Evolutionary conservation across 2,329 filamentous ascomycete genomes (phyloP).

Genomic region (Fusarium penzigii): DNA sequence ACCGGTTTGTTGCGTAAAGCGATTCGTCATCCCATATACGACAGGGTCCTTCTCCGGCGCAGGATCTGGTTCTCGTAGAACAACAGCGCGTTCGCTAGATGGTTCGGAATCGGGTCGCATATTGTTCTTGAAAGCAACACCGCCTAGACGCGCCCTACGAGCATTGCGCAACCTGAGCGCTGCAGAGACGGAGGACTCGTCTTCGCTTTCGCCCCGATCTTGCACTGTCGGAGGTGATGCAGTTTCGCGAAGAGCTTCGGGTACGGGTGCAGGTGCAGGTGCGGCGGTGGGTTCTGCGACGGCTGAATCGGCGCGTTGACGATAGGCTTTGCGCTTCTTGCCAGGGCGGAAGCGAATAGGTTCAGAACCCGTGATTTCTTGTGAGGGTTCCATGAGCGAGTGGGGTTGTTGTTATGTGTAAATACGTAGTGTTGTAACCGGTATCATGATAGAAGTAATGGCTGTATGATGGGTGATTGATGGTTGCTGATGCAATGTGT

Average conservation of each 20-base stretch:
- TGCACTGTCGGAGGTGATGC: slow-evolving; percentile 7
- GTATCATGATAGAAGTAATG: neutral
- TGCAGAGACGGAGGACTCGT: slow-evolving; percentile 45
- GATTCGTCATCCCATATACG: slow-evolving; percentile 37
- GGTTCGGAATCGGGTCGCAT: slow-evolving; percentile 19
- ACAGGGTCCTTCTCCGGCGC: slow-evolving; percentile 12
- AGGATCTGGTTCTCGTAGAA: slow-evolving; percentile 36
- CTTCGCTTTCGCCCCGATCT: slow-evolving; percentile 20
- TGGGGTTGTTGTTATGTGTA: neutral
- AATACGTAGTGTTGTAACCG: neutral
- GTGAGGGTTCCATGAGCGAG: slow-evolving; percentile 17
- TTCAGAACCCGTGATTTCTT: slow-evolving; percentile 12
- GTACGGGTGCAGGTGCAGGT: slow-evolving; percentile 6
- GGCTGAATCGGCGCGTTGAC: slow-evolving; percentile 45
- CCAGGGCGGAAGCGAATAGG: slow-evolving; percentile 54
- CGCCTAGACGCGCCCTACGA: slow-evolving; percentile 50
- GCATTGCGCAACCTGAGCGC: slow-evolving; percentile 55
- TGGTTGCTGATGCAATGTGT: slow-evolving; percentile 8
- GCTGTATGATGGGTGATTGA: neutral
- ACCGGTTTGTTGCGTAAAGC: slow-evolving; percentile 74
- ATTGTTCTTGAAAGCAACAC: slow-evolving; percentile 56
- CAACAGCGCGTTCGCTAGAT: slow-evolving; percentile 37
- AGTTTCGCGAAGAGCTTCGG: neutral
- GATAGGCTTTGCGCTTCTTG: slow-evolving; percentile 63
- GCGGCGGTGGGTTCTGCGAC: slow-evolving; percentile 4